A percentile compares a stretch with the other conserved stretches of the same genome.
phyloP scores from a whole-genome alignment of 148 eudicot genomes.

The Silene uniflora region DNA sequence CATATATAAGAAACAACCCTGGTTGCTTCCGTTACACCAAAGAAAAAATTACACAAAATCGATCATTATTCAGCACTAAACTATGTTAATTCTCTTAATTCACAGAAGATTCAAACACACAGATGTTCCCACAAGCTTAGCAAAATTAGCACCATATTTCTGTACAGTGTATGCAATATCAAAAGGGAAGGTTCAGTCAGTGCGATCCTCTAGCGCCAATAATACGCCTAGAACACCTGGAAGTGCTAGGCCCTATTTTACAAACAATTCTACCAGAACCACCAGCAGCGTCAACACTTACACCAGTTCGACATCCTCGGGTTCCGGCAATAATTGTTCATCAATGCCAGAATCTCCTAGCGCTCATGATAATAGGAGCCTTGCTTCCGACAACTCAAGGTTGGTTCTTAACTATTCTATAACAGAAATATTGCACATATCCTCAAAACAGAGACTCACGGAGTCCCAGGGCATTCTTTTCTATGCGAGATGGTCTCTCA shows the following conservation, averaged over 20 bases:
- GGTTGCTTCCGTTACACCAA: no score
- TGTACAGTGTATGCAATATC: constrained; percentile 53
- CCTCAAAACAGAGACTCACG: background rate
- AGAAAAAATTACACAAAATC: background rate
- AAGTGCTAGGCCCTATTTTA: constrained; percentile 1
- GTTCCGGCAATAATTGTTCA: background rate
- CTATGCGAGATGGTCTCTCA: no score
- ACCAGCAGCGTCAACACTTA: background rate
- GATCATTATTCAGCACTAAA: no score
- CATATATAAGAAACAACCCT: no score
- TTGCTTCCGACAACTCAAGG: background rate
- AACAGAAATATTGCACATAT: no score
- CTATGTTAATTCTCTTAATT: background rate
- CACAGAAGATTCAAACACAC: constrained; percentile 50
- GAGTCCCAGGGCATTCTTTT: background rate
- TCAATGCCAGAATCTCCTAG: background rate
- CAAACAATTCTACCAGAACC: constrained; percentile 1
- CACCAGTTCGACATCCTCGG: constrained; percentile 12
- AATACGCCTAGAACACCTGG: background rate
- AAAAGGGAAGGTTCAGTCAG: constrained; percentile 43
- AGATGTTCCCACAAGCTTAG: constrained; percentile 53
- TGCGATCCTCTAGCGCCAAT: constrained; percentile 35
- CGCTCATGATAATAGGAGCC: background rate
- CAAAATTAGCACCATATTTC: constrained; percentile 52
- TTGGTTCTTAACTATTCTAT: background rate